Evolutionary conservation across 495 filamentous ascomycete species (phyloP).

Genomic region (Xylaria curta): DNA sequence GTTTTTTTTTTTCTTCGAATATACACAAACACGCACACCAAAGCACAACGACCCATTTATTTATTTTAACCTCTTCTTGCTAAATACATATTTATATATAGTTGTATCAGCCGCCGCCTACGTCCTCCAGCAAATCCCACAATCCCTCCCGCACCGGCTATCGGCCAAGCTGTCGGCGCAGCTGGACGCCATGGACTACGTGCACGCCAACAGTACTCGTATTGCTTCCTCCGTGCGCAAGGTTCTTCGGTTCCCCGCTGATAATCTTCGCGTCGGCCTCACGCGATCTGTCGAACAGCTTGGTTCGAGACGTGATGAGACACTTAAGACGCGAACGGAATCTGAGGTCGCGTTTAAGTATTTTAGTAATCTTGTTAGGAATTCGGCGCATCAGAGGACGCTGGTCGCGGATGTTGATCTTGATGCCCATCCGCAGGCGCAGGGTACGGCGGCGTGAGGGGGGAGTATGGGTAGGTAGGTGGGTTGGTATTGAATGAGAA

Average conservation of each 20-base stretch:
- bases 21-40: too few species aligned
- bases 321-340: constrained; percentile 73
- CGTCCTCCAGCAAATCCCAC: constrained; percentile 82
- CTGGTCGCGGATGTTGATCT: constrained; percentile 83
- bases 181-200: constrained; percentile 84
- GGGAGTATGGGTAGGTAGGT: background rate
- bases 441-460: background rate
- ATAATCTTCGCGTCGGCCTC: constrained; percentile 78
- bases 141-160: constrained; percentile 85
- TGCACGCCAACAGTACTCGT: constrained; percentile 83
- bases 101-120: constrained; percentile 77
- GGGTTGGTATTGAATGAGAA: background rate
- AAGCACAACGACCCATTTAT: too few species aligned
- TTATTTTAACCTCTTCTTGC: constrained; percentile 32
- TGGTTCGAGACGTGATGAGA: constrained; percentile 76
- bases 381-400: constrained; percentile 71
- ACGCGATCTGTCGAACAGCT: constrained; percentile 84
- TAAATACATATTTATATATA: constrained; percentile 51
- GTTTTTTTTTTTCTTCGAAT: too few species aligned
- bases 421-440: constrained; percentile 65
- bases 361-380: constrained; percentile 83
- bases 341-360: constrained; percentile 82
- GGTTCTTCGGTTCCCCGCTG: constrained; percentile 83
- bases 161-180: constrained; percentile 80
- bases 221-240: constrained; percentile 84